These are phyloP conservation scores for Pythium dissotocum DNA, from an alignment of 352 stramenopile genomes.

Conservation along the genomic window DNA sequence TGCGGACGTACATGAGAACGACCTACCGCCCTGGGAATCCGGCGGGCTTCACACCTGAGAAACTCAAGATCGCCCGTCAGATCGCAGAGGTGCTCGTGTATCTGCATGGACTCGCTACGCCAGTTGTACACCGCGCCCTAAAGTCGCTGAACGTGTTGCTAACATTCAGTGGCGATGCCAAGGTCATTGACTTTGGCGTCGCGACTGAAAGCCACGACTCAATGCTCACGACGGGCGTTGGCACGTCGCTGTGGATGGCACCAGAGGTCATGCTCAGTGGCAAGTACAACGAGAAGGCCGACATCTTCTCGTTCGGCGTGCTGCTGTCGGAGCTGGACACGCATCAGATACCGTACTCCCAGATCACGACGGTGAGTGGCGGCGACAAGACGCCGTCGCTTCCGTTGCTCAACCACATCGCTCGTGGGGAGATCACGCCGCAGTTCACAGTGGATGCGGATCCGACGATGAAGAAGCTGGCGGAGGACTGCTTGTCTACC, in stretches of 20 bases:
- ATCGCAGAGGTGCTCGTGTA: slow-evolving; percentile 1
- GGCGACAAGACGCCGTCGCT: too few species aligned
- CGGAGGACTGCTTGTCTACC: too few species aligned
- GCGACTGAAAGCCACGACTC: not conserved
- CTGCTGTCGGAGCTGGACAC: not conserved
- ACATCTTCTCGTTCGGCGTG: not conserved
- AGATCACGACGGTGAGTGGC: not conserved
- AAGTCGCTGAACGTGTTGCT: not conserved
- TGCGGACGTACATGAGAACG: slow-evolving; percentile 29
- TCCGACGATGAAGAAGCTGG: too few species aligned
- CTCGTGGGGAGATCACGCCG: too few species aligned
- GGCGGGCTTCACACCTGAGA: not conserved
- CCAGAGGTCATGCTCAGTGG: not conserved
- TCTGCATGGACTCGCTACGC: not conserved
- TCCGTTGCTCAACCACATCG: too few species aligned
- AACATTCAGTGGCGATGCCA: not conserved
- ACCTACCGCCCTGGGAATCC: slow-evolving; percentile 10
- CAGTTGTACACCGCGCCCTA: not conserved
- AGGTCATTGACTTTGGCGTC: slow-evolving; percentile 3
- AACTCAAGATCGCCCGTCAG: slow-evolving; percentile 1
- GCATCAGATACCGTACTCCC: not conserved
- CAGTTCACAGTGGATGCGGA: too few species aligned
- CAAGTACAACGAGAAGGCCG: not conserved
- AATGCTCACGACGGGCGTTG: not conserved
- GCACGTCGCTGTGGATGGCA: not conserved